Evolutionary conservation across 1,284 basidiomycete genomes (phyloP).

Genomic region (Garcileccinum viscosum): DNA sequence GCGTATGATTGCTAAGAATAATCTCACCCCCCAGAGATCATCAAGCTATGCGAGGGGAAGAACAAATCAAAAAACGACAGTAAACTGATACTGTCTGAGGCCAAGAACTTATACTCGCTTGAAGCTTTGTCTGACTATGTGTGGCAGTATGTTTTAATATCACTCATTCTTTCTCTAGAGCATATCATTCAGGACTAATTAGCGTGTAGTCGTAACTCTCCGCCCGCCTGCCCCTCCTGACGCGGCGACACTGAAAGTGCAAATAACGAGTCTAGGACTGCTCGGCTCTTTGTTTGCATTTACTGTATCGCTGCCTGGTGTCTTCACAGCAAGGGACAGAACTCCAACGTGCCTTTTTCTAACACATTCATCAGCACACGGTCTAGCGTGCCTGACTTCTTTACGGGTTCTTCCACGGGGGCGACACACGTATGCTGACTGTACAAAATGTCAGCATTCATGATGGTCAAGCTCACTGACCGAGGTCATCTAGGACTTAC

Average conservation of each 20-base stretch:
- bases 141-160: too few relatives aligned
- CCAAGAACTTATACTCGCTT: too few relatives aligned
- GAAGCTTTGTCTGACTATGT: too few relatives aligned
- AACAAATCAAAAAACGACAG: too few relatives aligned
- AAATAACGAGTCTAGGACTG: background rate
- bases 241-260: background rate
- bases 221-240: background rate
- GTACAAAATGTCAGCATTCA: background rate
- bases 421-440: conserved; percentile 28
- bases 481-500: conserved; percentile 9
- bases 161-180: too few relatives aligned
- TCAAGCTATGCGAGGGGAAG: too few relatives aligned
- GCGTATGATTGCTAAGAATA: too few relatives aligned
- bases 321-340: background rate
- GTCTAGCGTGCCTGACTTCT: background rate
- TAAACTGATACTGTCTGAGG: too few relatives aligned
- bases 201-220: background rate
- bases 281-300: background rate
- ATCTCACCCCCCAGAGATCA: too few relatives aligned
- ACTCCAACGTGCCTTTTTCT: background rate
- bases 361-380: background rate
- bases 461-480: background rate
- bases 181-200: background rate
- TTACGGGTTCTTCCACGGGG: background rate
- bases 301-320: background rate